Conservation (phyloP, 345 rosid genomes). For the Sisymbrium altissimum region DNA sequence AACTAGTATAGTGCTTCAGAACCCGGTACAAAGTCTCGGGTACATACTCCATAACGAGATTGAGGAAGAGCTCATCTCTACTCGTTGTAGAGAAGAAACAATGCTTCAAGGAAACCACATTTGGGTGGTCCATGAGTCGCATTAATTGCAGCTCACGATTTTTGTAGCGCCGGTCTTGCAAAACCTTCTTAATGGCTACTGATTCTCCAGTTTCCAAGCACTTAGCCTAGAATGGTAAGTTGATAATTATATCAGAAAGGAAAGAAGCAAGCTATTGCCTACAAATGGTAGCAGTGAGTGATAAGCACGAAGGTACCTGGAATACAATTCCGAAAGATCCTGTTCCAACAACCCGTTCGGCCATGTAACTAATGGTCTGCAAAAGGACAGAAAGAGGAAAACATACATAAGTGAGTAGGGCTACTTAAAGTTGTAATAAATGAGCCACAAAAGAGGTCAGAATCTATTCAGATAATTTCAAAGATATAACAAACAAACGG, state of each 20-base stretch:
- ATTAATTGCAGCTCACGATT: conserved; percentile 74
- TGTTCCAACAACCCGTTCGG: conserved; percentile 75
- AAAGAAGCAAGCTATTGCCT: not conserved
- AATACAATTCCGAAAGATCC: conserved; percentile 86
- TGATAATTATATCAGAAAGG: not conserved
- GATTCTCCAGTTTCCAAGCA: conserved; percentile 88
- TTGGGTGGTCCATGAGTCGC: conserved; percentile 85
- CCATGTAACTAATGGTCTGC: conserved; percentile 88
- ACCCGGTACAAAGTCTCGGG: conserved; percentile 70
- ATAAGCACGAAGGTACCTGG: conserved; percentile 44
- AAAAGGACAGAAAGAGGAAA: conserved; percentile 1
- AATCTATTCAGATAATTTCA: too few relatives aligned
- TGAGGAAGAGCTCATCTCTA: conserved; percentile 68
- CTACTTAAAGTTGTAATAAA: not conserved
- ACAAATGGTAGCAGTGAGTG: not conserved
- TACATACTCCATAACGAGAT: conserved; percentile 84
- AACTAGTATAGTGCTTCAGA: conserved; percentile 55
- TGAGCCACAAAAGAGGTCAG: not conserved
- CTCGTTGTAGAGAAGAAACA: conserved; percentile 83
- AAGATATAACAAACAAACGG: not conserved
- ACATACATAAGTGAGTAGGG: conserved; percentile 6
- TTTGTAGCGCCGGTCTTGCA: conserved; percentile 75
- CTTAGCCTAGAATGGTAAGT: conserved; percentile 53
- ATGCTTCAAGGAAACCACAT: conserved; percentile 74
- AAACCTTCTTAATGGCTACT: conserved; percentile 83